Base-by-base conservation (phyloP, 257 asterid genomes). In the Lycium barbarum region DNA sequence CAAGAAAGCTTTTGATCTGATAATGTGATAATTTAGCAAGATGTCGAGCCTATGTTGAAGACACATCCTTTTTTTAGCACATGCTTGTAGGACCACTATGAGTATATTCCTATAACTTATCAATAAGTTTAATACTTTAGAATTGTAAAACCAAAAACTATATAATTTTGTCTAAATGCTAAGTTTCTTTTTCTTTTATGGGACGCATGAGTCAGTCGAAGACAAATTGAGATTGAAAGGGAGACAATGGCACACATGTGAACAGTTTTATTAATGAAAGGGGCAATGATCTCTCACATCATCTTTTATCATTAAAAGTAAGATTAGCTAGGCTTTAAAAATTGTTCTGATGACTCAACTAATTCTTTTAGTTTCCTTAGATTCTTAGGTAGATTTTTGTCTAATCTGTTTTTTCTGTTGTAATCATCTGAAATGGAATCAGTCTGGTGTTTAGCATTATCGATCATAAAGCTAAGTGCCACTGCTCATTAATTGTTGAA, bases 211-310 rank as follows among this genome's bases (percentile, higher is more conserved):
- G 63, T 53, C 82, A 26, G 78, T 53, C 14, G 36, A 68, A 65
- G 84, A 87, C 80, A 83, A 81, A 38, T 17, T 79, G 62, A 63
- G 73, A 10, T 36, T 78, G 43, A 22, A 59, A 70, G 2, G 59
- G 81, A 79, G 84, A 83, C 81, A 80, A 83, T 49, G 84, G 51
- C 70, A 76, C 86, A 79, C 87, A 80, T 85, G 88, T 82, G 81
- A n/a, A 76, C 14, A 83, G 58, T 58, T 11, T 81, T 59, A 38
- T 63, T 58, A 62, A 71, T 17, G 8, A 73, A 62, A 14, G 17
- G 66, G 17, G 82, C 9, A 13, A 62, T 84, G 38, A 74, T 55
- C 76, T 18, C 72, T 83, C 63, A 20, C 74, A 80, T 83, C 85
- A 79, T 62, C 53, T 54, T 70, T 76, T 22, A 45, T 57, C 76